phyloP scores from a whole-genome alignment of 352 stramenopile species.

The Detonula confervacea region DNA sequence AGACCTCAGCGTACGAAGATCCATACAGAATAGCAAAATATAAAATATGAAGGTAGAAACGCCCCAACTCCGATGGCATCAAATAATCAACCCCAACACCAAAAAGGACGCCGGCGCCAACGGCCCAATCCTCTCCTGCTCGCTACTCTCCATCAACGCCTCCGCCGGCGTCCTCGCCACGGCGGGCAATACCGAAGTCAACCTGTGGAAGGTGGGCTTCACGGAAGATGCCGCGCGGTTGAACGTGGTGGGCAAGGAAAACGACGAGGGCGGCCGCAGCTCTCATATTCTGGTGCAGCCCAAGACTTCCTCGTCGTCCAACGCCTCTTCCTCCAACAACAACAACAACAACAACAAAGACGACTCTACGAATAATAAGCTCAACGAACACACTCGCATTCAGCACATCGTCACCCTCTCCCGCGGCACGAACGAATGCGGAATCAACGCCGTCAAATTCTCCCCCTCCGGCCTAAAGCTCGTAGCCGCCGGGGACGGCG shows the following conservation, averaged over 20 bases:
- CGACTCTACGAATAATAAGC: neutral
- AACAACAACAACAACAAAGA: slow-evolving; percentile 10
- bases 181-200: slow-evolving; percentile 73
- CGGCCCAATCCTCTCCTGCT: slow-evolving; percentile 72
- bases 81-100: slow-evolving; percentile 42
- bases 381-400: slow-evolving; percentile 53
- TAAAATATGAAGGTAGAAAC: slow-evolving; percentile 85
- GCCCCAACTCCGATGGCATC: slow-evolving; percentile 84
- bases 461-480: slow-evolving; percentile 72
- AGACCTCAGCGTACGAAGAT: too few relatives aligned
- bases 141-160: slow-evolving; percentile 56
- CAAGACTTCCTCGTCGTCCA: too few relatives aligned
- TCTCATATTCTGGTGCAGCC: slow-evolving; percentile 29
- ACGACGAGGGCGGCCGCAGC: neutral
- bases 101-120: slow-evolving; percentile 73
- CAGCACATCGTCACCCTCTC: slow-evolving; percentile 70
- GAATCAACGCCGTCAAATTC: slow-evolving; percentile 75
- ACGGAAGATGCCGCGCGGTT: neutral
- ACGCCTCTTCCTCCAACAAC: neutral
- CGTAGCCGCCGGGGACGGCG: slow-evolving; percentile 69
- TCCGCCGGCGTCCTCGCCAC: slow-evolving; percentile 78
- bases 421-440: slow-evolving; percentile 56
- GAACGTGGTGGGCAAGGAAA: neutral
- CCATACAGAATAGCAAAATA: neutral
- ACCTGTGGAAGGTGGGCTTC: slow-evolving; percentile 69